phyloP scores from a whole-genome alignment of 2,329 filamentous ascomycete genomes.

The Calonectria pauciramosa region DNA sequence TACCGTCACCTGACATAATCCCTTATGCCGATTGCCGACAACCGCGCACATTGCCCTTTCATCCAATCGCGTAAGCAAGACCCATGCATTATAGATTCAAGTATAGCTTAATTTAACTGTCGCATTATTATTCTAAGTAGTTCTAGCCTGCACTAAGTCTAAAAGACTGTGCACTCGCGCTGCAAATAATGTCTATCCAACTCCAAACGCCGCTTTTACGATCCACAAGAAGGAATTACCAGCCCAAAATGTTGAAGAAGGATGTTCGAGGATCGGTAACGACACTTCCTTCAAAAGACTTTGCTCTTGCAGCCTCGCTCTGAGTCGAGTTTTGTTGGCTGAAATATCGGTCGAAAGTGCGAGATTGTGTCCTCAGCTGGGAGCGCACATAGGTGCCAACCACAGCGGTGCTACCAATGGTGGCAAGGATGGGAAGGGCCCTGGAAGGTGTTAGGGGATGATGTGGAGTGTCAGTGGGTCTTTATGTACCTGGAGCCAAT shows the following conservation, averaged over 20 bases:
- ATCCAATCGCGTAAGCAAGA: not conserved
- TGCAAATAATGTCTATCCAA: not conserved
- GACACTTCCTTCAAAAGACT: conserved; percentile 49
- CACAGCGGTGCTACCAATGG: conserved; percentile 26
- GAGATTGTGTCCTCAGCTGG: conserved; percentile 51
- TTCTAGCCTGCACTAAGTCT: no score
- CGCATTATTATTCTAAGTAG: not conserved
- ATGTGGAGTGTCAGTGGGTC: not conserved
- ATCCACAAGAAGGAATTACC: not conserved
- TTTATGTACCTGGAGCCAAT: not conserved
- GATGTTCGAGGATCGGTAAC: conserved; percentile 52
- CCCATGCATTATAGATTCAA: not conserved
- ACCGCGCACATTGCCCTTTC: no score
- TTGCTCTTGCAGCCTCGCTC: conserved; percentile 52
- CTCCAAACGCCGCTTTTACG: not conserved
- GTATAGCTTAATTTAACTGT: not conserved
- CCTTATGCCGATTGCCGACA: not conserved
- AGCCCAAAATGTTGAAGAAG: conserved; percentile 51
- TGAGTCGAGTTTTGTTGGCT: conserved; percentile 53
- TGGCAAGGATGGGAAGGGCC: not conserved
- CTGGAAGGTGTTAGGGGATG: not conserved
- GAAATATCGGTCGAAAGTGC: conserved; percentile 55
- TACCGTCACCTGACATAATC: no score
- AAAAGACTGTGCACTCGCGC: not conserved
- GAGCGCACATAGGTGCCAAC: conserved; percentile 50